These are phyloP conservation scores for Eimeria praecox DNA, from an alignment of 169 alveolate genomes.

Conservation along the genomic window DNA sequence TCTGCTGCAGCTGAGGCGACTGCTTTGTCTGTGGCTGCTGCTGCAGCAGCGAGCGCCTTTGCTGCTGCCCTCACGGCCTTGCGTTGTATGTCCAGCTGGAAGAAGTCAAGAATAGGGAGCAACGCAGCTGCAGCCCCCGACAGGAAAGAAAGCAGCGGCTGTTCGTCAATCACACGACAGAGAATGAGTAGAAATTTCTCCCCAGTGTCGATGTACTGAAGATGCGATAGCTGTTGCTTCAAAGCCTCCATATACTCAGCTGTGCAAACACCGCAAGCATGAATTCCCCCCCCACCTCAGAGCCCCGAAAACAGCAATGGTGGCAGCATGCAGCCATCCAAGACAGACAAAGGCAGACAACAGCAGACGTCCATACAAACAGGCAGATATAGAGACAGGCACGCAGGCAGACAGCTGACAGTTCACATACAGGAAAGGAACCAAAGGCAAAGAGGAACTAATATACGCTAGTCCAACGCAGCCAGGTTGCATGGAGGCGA, in stretches of 20 bases:
- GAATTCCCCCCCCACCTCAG: not conserved
- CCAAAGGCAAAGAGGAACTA: not conserved
- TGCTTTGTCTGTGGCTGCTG: conserved; percentile 50
- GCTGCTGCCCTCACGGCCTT: conserved; percentile 71
- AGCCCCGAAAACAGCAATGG: not conserved
- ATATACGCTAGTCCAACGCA: not conserved
- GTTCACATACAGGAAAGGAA: not conserved
- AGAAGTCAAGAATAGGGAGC: conserved; percentile 67
- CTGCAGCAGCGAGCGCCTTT: conserved; percentile 66
- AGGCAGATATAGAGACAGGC: not conserved
- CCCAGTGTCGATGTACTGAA: conserved; percentile 76
- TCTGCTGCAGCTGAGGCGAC: conserved; percentile 66
- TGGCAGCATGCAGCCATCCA: not conserved
- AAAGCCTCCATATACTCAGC: conserved; percentile 71
- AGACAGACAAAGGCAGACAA: not conserved
- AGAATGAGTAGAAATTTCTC: conserved; percentile 66
- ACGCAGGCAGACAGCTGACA: too few species aligned
- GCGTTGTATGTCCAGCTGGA: conserved; percentile 77
- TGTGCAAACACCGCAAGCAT: not conserved
- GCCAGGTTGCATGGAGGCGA: too few species aligned
- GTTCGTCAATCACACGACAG: conserved; percentile 67
- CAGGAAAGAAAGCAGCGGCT: conserved; percentile 59
- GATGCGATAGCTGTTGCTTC: conserved; percentile 71
- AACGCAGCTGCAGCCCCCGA: conserved; percentile 67
- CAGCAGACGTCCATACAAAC: not conserved